Percentiles rank a stretch among this genome's conserved stretches.
phyloP scores from a whole-genome alignment of 257 asterid species.

The Nicotiana knightiana region DNA sequence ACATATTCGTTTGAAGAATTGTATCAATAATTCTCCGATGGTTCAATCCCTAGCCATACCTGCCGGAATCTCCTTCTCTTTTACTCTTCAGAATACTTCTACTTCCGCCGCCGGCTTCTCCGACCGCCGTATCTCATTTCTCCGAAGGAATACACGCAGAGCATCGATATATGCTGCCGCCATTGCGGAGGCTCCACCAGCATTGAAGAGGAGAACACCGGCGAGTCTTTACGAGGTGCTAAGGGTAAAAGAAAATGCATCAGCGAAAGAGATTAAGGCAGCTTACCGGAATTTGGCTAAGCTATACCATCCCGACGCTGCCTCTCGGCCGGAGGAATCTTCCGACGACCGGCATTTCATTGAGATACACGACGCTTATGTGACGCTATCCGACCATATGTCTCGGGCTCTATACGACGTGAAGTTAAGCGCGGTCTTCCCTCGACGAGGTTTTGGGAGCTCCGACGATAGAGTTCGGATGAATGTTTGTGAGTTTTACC shows the following conservation, averaged over 20 bases:
- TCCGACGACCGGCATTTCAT: slow-evolving; percentile 58
- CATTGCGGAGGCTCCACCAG: slow-evolving; percentile 32
- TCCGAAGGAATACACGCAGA: neutral
- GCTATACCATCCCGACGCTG: slow-evolving; percentile 68
- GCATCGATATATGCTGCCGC: slow-evolving; percentile 32
- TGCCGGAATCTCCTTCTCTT: neutral
- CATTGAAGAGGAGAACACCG: slow-evolving; percentile 15
- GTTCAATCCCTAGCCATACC: slow-evolving; percentile 8
- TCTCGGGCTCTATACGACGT: slow-evolving; percentile 59
- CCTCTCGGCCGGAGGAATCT: slow-evolving; percentile 24
- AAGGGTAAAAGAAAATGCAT: slow-evolving; percentile 51
- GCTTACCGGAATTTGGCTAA: slow-evolving; percentile 86
- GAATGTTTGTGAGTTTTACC: slow-evolving; percentile 37
- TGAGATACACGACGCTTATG: slow-evolving; percentile 71
- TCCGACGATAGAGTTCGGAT: slow-evolving; percentile 12
- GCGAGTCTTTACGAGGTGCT: slow-evolving; percentile 63
- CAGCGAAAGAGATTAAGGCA: slow-evolving; percentile 62
- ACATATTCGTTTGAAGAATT: neutral
- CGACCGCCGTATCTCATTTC: neutral
- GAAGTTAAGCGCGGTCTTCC: slow-evolving; percentile 25
- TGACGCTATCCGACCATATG: slow-evolving; percentile 72
- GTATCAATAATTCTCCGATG: slow-evolving; percentile 6
- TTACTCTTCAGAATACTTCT: neutral
- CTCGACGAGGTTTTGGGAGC: slow-evolving; percentile 7
- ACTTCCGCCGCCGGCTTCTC: neutral